A percentile compares a stretch with the other conserved stretches of the same genome.
Conservation (phyloP, 2,329 filamentous ascomycete genomes). For the Diaporthe caulivora region DNA sequence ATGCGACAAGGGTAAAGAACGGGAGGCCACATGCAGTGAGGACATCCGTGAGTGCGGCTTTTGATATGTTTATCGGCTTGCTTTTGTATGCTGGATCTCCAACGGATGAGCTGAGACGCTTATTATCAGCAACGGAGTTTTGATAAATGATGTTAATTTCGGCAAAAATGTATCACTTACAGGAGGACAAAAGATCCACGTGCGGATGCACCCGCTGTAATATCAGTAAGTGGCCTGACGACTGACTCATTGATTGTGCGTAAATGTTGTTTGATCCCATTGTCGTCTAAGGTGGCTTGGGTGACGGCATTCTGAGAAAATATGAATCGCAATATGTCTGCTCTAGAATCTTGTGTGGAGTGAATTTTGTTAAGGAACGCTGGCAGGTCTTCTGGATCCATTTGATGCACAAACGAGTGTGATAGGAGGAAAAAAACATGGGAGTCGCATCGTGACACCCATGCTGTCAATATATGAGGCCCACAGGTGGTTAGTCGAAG, state of each 20-base stretch:
- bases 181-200: conserved; percentile 9
- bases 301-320: neutral
- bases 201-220: too few species aligned
- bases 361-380: neutral
- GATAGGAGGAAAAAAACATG: neutral
- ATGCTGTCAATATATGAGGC: neutral
- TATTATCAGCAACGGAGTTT: neutral
- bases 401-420: neutral
- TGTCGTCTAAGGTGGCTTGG: neutral
- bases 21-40: conserved; percentile 6
- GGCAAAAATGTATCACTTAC: neutral
- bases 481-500: neutral
- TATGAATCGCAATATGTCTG: neutral
- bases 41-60: neutral
- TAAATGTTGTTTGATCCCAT: neutral
- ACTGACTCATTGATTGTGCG: neutral
- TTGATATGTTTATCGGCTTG: conserved; percentile 14
- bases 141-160: rapidly evolving
- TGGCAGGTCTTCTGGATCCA: conserved; percentile 27
- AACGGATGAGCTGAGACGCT: neutral
- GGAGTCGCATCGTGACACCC: rapidly evolving
- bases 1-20: neutral
- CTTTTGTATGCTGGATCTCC: conserved; percentile 21
- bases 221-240: neutral
- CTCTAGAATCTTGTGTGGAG: neutral